A percentile compares a stretch with the other conserved stretches of the same genome.
Evolutionary conservation across 306 rosid species (phyloP).

Genomic region (Quercus cerris): DNA sequence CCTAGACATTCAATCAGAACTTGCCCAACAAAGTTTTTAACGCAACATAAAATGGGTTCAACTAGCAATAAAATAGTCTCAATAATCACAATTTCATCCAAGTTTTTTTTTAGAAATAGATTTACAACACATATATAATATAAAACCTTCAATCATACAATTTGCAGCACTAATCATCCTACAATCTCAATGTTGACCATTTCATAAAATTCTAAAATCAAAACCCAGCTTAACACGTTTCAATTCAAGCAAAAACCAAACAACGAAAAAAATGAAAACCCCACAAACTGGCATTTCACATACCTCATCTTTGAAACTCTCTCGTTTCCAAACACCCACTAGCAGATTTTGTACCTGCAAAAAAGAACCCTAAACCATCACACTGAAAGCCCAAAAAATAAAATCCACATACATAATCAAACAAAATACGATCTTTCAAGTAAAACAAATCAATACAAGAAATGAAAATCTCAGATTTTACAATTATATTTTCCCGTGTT

Average conservation of each 20-base stretch:
- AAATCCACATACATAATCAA: too few relatives aligned
- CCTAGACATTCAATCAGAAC: background rate
- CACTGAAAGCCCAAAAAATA: background rate
- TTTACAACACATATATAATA: background rate
- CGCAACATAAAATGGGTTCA: background rate
- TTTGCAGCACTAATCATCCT: background rate
- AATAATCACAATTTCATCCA: background rate
- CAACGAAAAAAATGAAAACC: too few relatives aligned
- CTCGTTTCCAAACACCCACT: constrained; percentile 7
- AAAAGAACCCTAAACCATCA: background rate
- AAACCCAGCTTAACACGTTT: background rate
- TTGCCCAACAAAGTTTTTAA: background rate
- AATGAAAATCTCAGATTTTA: background rate
- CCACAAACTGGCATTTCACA: background rate
- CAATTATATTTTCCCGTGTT: background rate
- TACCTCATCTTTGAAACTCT: constrained; percentile 61
- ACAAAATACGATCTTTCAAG: too few relatives aligned
- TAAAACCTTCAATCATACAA: background rate
- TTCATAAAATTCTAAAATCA: background rate
- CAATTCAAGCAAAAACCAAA: background rate
- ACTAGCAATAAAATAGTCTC: background rate
- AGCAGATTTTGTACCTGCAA: constrained; percentile 33
- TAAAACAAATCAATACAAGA: background rate
- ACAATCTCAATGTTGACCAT: background rate
- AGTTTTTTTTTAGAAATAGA: background rate